These are phyloP conservation scores for Xylariaceae sp. DNA, from an alignment of 2,329 filamentous ascomycete species.

Conservation along the genomic window DNA sequence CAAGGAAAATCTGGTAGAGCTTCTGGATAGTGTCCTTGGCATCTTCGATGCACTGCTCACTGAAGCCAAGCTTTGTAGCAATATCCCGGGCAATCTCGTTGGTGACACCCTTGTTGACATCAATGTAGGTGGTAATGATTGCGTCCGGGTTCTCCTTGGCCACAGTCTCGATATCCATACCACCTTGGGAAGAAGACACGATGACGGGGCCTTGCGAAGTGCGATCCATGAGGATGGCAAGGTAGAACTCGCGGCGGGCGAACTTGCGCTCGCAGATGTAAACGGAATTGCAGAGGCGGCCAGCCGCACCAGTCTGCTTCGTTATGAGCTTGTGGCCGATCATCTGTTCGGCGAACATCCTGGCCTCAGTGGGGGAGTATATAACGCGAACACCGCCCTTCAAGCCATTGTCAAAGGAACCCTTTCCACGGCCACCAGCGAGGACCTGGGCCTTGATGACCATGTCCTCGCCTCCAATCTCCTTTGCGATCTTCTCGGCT, in stretches of 20 bases:
- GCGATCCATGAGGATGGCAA: constrained; percentile 97
- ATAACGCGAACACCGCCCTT: constrained; percentile 98
- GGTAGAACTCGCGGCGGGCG: constrained; percentile 96
- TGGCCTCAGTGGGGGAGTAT: constrained; percentile 93
- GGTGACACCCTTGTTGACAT: constrained; percentile 92
- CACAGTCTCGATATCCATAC: constrained; percentile 98
- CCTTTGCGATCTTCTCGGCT: constrained; percentile 85
- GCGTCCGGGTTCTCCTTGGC: constrained; percentile 96
- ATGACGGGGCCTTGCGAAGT: constrained; percentile 87
- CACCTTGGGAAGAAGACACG: constrained; percentile 94
- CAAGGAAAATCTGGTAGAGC: constrained; percentile 97
- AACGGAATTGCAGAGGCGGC: constrained; percentile 92
- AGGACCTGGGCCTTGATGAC: constrained; percentile 99
- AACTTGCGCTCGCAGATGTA: constrained; percentile 99
- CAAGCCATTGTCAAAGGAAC: constrained; percentile 94
- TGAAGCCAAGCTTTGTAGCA: constrained; percentile 90
- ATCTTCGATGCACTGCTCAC: constrained; percentile 92
- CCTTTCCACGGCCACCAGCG: constrained; percentile 95
- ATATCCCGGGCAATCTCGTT: constrained; percentile 91
- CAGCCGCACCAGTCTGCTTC: constrained; percentile 93
- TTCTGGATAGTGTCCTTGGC: constrained; percentile 97
- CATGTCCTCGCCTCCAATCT: constrained; percentile 91
- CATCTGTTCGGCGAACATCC: constrained; percentile 99
- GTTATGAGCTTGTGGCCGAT: constrained; percentile 99
- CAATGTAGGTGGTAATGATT: constrained; percentile 87